Conservation (phyloP, 73 alveolate species). For the Stentor roeselii region DNA sequence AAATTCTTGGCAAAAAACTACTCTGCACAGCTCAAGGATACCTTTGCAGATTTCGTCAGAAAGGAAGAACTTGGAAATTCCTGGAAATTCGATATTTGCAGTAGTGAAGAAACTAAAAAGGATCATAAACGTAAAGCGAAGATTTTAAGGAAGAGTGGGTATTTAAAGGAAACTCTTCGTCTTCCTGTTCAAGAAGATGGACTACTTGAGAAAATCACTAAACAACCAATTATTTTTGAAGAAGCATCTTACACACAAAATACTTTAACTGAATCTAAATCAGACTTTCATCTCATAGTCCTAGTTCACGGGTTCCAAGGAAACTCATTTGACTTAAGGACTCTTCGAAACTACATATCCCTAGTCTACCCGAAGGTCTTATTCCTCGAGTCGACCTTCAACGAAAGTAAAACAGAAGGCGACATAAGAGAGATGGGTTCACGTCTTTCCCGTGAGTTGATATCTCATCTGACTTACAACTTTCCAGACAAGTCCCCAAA, state of each 20-base stretch:
- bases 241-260: background rate
- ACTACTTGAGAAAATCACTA: background rate
- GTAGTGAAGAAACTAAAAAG: background rate
- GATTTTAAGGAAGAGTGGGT: background rate
- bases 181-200: slow-evolving; percentile 18
- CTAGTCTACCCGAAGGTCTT: slow-evolving; percentile 89
- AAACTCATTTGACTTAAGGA: slow-evolving; percentile 92
- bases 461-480: slow-evolving; percentile 78
- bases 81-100: slow-evolving; percentile 18
- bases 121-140: slow-evolving; percentile 1
- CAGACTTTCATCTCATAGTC: slow-evolving; percentile 92
- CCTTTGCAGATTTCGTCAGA: background rate
- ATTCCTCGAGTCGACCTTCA: slow-evolving; percentile 86
- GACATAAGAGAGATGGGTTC: slow-evolving; percentile 96
- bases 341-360: slow-evolving; percentile 87
- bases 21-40: background rate
- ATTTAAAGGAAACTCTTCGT: background rate
- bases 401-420: slow-evolving; percentile 94
- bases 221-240: slow-evolving; percentile 28
- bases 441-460: slow-evolving; percentile 85
- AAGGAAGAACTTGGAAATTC: background rate
- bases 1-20: background rate
- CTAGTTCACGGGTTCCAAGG: slow-evolving; percentile 99
- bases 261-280: background rate
- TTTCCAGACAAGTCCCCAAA: slow-evolving; percentile 84